A percentile compares a stretch with the other conserved stretches of the same genome.
phyloP scores from a whole-genome alignment of 1,139 yeast genomes.

The Williopsis jadinii region DNA sequence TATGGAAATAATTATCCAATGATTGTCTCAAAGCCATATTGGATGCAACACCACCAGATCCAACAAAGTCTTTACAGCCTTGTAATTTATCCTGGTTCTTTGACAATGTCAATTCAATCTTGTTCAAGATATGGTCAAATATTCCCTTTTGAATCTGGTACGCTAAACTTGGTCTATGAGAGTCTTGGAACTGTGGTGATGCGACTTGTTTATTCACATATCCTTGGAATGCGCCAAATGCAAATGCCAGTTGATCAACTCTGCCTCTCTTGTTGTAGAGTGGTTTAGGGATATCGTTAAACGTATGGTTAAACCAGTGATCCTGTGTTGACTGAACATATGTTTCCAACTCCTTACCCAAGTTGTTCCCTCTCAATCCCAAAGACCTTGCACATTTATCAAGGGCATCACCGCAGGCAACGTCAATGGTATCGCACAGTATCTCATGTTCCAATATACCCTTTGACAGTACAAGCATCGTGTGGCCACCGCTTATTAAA shows the following conservation, averaged over 20 bases:
- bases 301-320: slow-evolving; percentile 12
- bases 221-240: slow-evolving; percentile 76
- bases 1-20: slow-evolving; percentile 34
- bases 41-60: slow-evolving; percentile 95
- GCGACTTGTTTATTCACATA: slow-evolving; percentile 34
- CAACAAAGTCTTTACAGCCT: slow-evolving; percentile 53
- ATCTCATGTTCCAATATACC: slow-evolving; percentile 62
- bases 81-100: slow-evolving; percentile 35
- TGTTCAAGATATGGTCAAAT: slow-evolving; percentile 64
- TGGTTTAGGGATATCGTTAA: slow-evolving; percentile 41
- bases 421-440: slow-evolving; percentile 70
- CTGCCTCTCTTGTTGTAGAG: slow-evolving; percentile 42
- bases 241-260: slow-evolving; percentile 43
- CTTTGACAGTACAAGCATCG: slow-evolving; percentile 70
- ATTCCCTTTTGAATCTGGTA: slow-evolving; percentile 56
- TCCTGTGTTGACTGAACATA: slow-evolving; percentile 36
- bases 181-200: slow-evolving; percentile 12
- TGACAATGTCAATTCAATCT: slow-evolving; percentile 47
- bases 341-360: slow-evolving; percentile 74
- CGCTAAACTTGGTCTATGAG: slow-evolving; percentile 40
- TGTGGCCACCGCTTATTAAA: slow-evolving; percentile 91
- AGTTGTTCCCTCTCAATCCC: slow-evolving; percentile 74
- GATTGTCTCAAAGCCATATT: slow-evolving; percentile 51
- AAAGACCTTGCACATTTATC: slow-evolving; percentile 89
- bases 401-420: slow-evolving; percentile 89